Base-by-base conservation (phyloP, 257 asterid species). In the Jacaranda mimosifolia region DNA sequence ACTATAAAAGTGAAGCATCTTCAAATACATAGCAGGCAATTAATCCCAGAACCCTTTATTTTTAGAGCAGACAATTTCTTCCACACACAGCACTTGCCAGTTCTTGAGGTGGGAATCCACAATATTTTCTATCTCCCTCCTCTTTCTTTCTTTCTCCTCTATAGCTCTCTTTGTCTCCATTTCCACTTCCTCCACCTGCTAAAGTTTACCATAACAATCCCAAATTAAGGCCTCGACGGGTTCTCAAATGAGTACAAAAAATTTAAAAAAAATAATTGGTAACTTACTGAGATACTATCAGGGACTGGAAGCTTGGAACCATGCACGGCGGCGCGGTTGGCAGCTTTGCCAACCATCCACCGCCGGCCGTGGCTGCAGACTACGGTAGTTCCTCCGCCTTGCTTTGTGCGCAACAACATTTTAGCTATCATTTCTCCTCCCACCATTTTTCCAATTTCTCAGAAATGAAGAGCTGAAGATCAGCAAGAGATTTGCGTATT, bases 251-350 rank as follows among this genome's bases (percentile, higher is more conserved):
- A 42, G 46, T 42, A 42, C 46, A 5, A 5, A 42, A 42, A 42
- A 42, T 42, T 42, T 1, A 36, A 5, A 48, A 6, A 5, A 11
- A 59, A 7, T 0, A 11, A 46, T 26, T 7, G 62, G n/a, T 10
- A 17, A 67, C 80, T 77, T 55, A 89, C 94, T 19, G 82, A 86
- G 21, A 86, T 68, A 62, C 59, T 36, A 26, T 80, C 87, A 12
- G 88, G 86, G 57, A 75, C 39, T 5, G 93, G 97, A 48, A 83
- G 88, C 86, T 86, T 91, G 42, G 87, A 63, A 40, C 97, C 93
- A 39, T 89, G 95, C 64, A 89, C 95, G 68, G 92, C 89, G 42
- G 91, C 89, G 14, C 91, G 90, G 69, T 80, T 85, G 48, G 88
- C 68, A 39, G 92, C 88, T 80, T 88, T 91, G 52, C 70, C 81